Conservation (phyloP, 495 filamentous ascomycete species). For the Astrocystis sublimbata region DNA sequence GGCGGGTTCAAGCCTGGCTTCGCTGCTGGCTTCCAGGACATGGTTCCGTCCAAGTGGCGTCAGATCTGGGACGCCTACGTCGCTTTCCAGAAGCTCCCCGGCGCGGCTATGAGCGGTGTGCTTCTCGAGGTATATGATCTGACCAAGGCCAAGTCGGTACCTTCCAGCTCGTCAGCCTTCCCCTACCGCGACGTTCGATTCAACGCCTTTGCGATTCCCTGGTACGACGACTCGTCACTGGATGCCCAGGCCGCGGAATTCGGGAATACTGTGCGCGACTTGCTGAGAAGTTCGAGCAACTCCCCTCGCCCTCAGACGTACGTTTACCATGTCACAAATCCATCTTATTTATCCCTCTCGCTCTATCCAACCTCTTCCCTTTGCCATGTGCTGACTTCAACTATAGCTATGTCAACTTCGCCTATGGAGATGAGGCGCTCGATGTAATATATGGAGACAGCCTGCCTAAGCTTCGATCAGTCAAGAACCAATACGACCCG, state of each 20-base stretch:
- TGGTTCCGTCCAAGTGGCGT: constrained; percentile 27
- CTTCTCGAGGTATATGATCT: constrained; percentile 46
- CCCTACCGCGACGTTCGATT: constrained; percentile 36
- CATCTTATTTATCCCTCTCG: constrained; percentile 3
- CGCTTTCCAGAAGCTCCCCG: constrained; percentile 30
- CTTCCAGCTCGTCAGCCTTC: constrained; percentile 35
- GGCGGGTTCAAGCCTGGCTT: constrained; percentile 37
- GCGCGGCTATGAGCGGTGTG: constrained; percentile 32
- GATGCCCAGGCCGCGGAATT: constrained; percentile 29
- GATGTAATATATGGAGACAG: constrained; percentile 32
- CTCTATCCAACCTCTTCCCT: not conserved
- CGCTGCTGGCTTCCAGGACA: constrained; percentile 22
- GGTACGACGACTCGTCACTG: constrained; percentile 31
- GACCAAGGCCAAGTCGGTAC: constrained; percentile 28
- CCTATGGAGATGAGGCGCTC: constrained; percentile 42
- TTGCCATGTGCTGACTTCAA: not conserved
- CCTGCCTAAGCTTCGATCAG: constrained; percentile 29
- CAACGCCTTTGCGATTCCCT: constrained; percentile 32
- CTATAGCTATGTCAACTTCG: constrained; percentile 42
- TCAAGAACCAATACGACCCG: constrained; percentile 46
- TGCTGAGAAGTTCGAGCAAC: constrained; percentile 11
- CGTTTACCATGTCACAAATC: too few relatives aligned
- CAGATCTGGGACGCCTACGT: constrained; percentile 28
- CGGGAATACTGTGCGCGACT: constrained; percentile 23
- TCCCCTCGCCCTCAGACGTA: constrained; percentile 23